Base-by-base conservation (phyloP, 176 grass and related monocot genomes). In the Bromus sterilis region DNA sequence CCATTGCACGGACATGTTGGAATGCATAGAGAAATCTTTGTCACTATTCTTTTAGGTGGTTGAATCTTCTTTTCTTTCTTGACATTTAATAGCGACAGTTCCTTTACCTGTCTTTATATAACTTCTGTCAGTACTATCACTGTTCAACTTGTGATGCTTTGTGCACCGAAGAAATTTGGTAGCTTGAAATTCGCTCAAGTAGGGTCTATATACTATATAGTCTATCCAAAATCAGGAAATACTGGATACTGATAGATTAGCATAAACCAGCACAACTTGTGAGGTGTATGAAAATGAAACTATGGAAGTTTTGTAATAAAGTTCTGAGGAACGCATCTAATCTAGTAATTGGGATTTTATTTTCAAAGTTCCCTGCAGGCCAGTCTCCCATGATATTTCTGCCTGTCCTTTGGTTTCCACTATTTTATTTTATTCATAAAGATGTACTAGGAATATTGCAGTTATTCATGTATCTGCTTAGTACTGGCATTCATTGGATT, bases 31-130 rank as follows among this genome's bases (percentile, higher is more conserved):
- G 53, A 60, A 28, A 32, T 10, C 43, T 42, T 1, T 61, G 3
- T 37, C 16, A 48, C 42, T 60, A 39, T 30, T 62, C 7, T 64
- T 31, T 55, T 14, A 85, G 1, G 4, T 68, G 5, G 30, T 25
- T 20, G 46, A 51, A 60, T 56, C 24, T 70, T 55, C 46, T 7
- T 61, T 18, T 51, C 39, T 37, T 23, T 37, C 62, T 33, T 42
- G 65, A 36, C 32, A 35, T 48, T n/a, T n/a, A n/a, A n/a, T n/a
- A n/a, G n/a, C n/a, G n/a, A n/a, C n/a, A n/a, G n/a, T n/a, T n/a
- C n/a, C n/a, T n/a, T n/a, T n/a, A n/a, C n/a, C n/a, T n/a, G 29
- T 67, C 75, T 7, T 58, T 71, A 25, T 89, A 66, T 74, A 43
- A 35, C 57, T 68, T 32, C 58, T 56, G 18, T 4, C 34, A 66